Evolutionary conservation across 73 alveolate genomes (phyloP).

Genomic region (Symbiodinium natans): DNA sequence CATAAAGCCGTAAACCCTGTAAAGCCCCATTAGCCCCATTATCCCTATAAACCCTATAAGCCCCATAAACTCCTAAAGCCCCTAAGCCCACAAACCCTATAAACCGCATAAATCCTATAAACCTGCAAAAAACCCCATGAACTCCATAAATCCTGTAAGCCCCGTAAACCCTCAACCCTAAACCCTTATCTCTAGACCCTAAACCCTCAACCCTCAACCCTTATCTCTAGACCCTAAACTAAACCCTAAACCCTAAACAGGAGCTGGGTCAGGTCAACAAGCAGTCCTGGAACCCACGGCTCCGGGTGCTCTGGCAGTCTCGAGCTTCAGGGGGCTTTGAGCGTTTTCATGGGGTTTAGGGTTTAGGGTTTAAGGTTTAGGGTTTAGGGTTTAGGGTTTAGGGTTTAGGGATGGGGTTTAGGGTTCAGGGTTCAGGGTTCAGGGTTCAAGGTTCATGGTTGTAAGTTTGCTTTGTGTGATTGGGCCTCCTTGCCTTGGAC

Average conservation of each 20-base stretch:
- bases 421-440: neutral
- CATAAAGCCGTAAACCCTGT: too few relatives aligned
- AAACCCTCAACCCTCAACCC: neutral
- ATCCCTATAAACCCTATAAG: too few relatives aligned
- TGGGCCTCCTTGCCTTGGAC: too few relatives aligned
- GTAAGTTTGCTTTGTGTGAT: too few relatives aligned
- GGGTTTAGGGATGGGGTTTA: neutral
- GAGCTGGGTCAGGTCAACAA: slow-evolving; percentile 85
- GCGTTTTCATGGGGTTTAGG: neutral
- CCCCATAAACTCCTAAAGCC: neutral
- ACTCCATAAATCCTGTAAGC: too few relatives aligned
- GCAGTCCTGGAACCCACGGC: slow-evolving; percentile 86
- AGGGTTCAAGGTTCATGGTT: neutral
- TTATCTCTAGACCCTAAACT: neutral
- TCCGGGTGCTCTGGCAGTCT: neutral
- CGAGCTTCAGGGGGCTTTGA: neutral
- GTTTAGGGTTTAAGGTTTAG: neutral
- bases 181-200: neutral
- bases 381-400: neutral
- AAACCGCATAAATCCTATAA: too few relatives aligned
- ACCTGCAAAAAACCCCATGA: too few relatives aligned
- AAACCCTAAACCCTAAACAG: slow-evolving; percentile 16
- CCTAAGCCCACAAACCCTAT: neutral
- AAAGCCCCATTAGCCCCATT: too few relatives aligned
- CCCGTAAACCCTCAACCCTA: neutral